Evolutionary conservation across 306 rosid species (phyloP).

Genomic region (Begonia fuchsioides): DNA sequence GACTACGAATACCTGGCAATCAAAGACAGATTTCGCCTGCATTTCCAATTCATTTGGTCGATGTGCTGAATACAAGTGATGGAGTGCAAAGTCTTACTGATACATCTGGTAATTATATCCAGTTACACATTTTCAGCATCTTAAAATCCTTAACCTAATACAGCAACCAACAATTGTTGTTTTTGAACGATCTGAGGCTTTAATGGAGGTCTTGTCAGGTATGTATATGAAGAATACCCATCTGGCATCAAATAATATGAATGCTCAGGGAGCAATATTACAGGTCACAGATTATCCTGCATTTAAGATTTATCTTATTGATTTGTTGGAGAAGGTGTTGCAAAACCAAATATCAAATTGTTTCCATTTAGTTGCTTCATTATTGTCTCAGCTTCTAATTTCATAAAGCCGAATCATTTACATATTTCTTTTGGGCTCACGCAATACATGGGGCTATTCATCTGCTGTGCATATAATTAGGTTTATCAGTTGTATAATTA

Average conservation of each 20-base stretch:
- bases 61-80: conserved; percentile 49
- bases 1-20: conserved; percentile 50
- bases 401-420: neutral
- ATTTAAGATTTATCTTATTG: conserved; percentile 7
- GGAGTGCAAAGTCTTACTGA: conserved; percentile 45
- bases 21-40: conserved; percentile 67
- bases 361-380: too few relatives aligned
- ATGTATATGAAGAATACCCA: conserved; percentile 54
- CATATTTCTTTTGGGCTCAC: neutral
- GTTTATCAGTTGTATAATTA: too few relatives aligned
- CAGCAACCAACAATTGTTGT: conserved; percentile 7
- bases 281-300: conserved; percentile 38
- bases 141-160: conserved; percentile 1
- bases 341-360: too few relatives aligned
- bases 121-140: conserved; percentile 12
- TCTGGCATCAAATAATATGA: conserved; percentile 40
- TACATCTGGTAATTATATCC: conserved; percentile 27
- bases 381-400: neutral
- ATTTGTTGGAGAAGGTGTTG: neutral
- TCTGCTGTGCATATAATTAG: too few relatives aligned
- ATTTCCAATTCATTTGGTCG: conserved; percentile 77
- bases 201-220: conserved; percentile 26
- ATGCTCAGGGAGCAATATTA: conserved; percentile 44
- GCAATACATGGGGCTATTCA: neutral
- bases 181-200: conserved; percentile 5